Percentiles rank a stretch among this genome's conserved stretches.
Conservation (phyloP, 2,329 filamentous ascomycete genomes). For the Pseudogymnoascus sp. region DNA sequence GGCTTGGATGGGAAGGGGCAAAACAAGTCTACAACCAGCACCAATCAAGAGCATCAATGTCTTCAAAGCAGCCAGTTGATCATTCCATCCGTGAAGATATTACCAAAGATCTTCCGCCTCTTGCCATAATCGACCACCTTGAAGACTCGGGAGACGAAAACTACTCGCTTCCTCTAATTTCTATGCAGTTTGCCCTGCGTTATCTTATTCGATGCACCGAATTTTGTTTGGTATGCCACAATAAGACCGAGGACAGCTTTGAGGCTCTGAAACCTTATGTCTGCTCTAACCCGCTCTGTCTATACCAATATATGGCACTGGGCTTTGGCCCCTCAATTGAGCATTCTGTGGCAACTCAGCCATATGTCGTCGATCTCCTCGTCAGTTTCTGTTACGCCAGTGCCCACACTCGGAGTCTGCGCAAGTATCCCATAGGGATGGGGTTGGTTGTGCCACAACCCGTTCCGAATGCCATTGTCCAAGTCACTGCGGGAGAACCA, state of each 20-base stretch:
- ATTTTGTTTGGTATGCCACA: slow-evolving; percentile 81
- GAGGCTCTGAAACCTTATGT: slow-evolving; percentile 72
- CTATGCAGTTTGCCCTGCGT: slow-evolving; percentile 69
- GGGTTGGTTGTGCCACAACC: slow-evolving; percentile 24
- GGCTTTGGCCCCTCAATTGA: slow-evolving; percentile 81
- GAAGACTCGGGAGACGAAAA: slow-evolving; percentile 22
- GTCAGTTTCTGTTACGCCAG: slow-evolving; percentile 69
- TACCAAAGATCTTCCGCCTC: slow-evolving; percentile 17
- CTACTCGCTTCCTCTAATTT: slow-evolving; percentile 46
- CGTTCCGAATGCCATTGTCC: neutral
- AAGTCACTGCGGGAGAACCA: neutral
- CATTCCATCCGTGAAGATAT: slow-evolving; percentile 15
- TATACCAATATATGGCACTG: slow-evolving; percentile 83
- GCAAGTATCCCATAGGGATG: slow-evolving; percentile 29
- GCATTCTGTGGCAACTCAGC: slow-evolving; percentile 71
- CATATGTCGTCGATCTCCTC: slow-evolving; percentile 76
- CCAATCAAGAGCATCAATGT: slow-evolving; percentile 19
- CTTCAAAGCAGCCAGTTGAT: slow-evolving; percentile 15
- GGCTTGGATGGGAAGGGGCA: slow-evolving; percentile 60
- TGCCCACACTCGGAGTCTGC: slow-evolving; percentile 24
- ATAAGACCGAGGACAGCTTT: slow-evolving; percentile 53
- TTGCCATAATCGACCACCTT: slow-evolving; percentile 28
- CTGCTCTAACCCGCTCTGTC: slow-evolving; percentile 65
- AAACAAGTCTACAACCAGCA: slow-evolving; percentile 29
- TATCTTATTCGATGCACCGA: slow-evolving; percentile 76